Conservation (phyloP, 345 rosid species). For the Brassica napus region DNA sequence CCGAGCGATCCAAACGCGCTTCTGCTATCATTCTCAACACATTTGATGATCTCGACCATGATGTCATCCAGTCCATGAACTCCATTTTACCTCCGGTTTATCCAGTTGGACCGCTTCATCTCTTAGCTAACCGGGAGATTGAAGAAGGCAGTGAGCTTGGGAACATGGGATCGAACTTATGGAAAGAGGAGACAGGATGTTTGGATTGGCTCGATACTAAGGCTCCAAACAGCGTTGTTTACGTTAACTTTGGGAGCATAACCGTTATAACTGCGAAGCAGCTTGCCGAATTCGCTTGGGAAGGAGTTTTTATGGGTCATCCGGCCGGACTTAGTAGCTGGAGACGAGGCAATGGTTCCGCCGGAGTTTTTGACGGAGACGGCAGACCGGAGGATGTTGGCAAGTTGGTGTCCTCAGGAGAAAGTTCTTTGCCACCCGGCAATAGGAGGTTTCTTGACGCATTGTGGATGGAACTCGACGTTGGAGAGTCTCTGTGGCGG, state of each 20-base stretch:
- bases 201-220: constrained; percentile 55
- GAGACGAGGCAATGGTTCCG: constrained; percentile 49
- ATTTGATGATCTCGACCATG: neutral
- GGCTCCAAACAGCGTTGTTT: constrained; percentile 49
- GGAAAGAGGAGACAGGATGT: constrained; percentile 60
- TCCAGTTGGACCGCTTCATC: constrained; percentile 1
- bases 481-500: constrained; percentile 30
- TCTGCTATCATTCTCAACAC: constrained; percentile 37
- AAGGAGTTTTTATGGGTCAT: constrained; percentile 61
- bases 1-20: constrained; percentile 43
- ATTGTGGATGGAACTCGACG: neutral
- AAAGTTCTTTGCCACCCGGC: neutral
- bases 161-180: constrained; percentile 48
- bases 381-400: neutral
- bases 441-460: neutral
- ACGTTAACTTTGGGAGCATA: constrained; percentile 69
- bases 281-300: constrained; percentile 55
- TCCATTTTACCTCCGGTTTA: neutral
- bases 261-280: constrained; percentile 50
- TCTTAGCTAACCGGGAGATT: constrained; percentile 1
- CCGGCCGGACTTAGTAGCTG: constrained; percentile 57
- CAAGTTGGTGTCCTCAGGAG: neutral
- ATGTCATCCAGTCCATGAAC: neutral
- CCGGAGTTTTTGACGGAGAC: neutral
- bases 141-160: constrained; percentile 1